Percentiles rank a stretch among this genome's conserved stretches.
phyloP scores from a whole-genome alignment of 2,329 filamentous ascomycete genomes.

The Diaporthe humulicola region DNA sequence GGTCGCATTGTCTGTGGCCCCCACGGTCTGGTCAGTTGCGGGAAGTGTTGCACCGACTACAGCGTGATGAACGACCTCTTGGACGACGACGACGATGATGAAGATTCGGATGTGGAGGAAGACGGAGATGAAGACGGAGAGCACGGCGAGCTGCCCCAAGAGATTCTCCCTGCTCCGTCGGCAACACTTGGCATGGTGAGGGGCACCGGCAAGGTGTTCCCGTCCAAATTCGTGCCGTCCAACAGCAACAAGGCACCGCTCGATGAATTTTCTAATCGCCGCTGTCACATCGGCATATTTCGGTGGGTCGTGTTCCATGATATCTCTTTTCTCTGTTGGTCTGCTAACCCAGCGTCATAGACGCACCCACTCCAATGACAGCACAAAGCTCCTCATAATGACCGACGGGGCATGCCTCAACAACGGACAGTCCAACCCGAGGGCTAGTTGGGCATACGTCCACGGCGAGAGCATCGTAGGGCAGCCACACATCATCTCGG shows the following conservation, averaged over 20 bases:
- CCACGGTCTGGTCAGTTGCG: slow-evolving; percentile 6
- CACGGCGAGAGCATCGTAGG: not conserved
- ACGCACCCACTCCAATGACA: not conserved
- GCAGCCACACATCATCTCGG: slow-evolving; percentile 42
- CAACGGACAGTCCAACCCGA: slow-evolving; percentile 44
- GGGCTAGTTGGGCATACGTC: slow-evolving; percentile 56
- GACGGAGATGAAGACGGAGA: not conserved
- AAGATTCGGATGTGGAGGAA: not conserved
- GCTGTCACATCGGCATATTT: not conserved
- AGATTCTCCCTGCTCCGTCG: no score
- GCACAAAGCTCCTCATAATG: not conserved
- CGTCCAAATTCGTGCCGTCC: slow-evolving; percentile 5
- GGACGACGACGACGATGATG: not conserved
- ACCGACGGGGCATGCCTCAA: not conserved
- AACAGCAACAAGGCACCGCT: not conserved
- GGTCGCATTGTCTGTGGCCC: slow-evolving; percentile 10
- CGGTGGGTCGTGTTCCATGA: not conserved
- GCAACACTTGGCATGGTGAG: not conserved
- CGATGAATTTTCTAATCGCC: not conserved
- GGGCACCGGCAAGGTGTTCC: not conserved
- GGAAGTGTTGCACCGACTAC: not conserved
- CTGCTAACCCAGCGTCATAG: not conserved
- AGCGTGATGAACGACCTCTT: not conserved
- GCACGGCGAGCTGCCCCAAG: no score
- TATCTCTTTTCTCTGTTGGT: no score